Conservation (phyloP, 345 rosid species). For the Orychophragmus violaceus region DNA sequence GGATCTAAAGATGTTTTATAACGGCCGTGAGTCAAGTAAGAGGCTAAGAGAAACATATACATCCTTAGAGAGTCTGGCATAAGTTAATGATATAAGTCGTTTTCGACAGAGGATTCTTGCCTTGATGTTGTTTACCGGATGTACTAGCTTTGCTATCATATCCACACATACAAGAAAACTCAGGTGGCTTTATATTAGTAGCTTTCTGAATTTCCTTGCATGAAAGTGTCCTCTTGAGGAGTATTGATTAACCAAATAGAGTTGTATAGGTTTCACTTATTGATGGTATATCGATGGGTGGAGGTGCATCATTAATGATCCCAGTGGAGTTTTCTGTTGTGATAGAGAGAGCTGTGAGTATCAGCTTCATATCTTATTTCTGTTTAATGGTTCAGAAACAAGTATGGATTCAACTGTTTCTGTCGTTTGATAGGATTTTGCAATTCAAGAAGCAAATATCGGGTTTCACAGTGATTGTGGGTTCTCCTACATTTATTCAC, state of each 20-base stretch:
- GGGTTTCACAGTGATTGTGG: constrained; percentile 95
- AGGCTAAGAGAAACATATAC: neutral
- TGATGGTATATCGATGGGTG: constrained; percentile 94
- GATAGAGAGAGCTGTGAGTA: constrained; percentile 82
- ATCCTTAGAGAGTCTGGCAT: neutral
- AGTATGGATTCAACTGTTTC: neutral
- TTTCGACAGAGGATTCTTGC: constrained; percentile 71
- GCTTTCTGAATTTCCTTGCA: no score
- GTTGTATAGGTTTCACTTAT: constrained; percentile 65
- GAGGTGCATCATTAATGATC: constrained; percentile 88
- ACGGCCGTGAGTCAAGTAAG: constrained; percentile 72
- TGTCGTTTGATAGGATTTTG: constrained; percentile 67
- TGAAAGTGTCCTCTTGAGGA: neutral
- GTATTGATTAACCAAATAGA: neutral
- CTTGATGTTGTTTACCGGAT: constrained; percentile 87
- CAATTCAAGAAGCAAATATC: constrained; percentile 91
- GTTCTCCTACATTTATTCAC: constrained; percentile 81
- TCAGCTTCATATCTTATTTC: no score
- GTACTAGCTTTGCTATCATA: constrained; percentile 95
- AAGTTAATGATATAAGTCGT: neutral
- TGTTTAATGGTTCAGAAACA: no score
- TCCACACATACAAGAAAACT: constrained; percentile 79
- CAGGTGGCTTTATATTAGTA: constrained; percentile 41
- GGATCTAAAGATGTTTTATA: constrained; percentile 82
- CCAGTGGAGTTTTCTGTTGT: constrained; percentile 93